Evolutionary conservation across 345 rosid genomes (phyloP).

Genomic region (Brassica cretica): DNA sequence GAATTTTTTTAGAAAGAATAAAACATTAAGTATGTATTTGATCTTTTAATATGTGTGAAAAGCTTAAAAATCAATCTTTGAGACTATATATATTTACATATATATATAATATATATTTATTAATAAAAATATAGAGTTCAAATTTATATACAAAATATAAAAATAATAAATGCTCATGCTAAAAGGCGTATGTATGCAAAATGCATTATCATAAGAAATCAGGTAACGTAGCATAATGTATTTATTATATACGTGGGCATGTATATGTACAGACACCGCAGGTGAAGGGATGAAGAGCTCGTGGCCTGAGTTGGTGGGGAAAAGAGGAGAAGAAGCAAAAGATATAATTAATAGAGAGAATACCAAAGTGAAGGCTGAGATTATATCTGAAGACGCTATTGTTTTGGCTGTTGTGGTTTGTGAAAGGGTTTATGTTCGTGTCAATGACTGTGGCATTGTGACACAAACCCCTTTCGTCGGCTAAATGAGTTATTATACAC

Average conservation of each 20-base stretch:
- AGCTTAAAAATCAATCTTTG: not conserved
- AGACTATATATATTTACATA: not conserved
- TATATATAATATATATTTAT: too few relatives aligned
- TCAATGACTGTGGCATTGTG: slow-evolving; percentile 44
- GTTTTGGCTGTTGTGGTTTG: slow-evolving; percentile 42
- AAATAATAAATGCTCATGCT: not conserved
- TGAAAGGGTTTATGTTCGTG: slow-evolving; percentile 46
- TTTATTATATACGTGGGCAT: not conserved
- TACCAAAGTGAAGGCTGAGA: slow-evolving; percentile 35
- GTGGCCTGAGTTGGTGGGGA: slow-evolving; percentile 52
- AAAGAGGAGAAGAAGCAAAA: slow-evolving; percentile 42
- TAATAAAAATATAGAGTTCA: too few relatives aligned
- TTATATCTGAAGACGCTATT: slow-evolving; percentile 42
- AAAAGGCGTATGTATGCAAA: not conserved
- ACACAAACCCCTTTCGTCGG: slow-evolving; percentile 41
- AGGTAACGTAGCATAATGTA: not conserved
- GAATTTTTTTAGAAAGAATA: not conserved
- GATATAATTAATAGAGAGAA: slow-evolving; percentile 42
- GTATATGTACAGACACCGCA: slow-evolving; percentile 13
- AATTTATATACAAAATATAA: not conserved
- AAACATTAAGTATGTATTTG: not conserved
- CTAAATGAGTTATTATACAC: not conserved
- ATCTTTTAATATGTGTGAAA: not conserved
- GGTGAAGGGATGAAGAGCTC: slow-evolving; percentile 41
- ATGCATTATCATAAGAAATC: not conserved